A percentile compares a stretch with the other conserved stretches of the same genome.
Conservation (phyloP, 352 stramenopile genomes). For the Globisporangium yorkense region DNA sequence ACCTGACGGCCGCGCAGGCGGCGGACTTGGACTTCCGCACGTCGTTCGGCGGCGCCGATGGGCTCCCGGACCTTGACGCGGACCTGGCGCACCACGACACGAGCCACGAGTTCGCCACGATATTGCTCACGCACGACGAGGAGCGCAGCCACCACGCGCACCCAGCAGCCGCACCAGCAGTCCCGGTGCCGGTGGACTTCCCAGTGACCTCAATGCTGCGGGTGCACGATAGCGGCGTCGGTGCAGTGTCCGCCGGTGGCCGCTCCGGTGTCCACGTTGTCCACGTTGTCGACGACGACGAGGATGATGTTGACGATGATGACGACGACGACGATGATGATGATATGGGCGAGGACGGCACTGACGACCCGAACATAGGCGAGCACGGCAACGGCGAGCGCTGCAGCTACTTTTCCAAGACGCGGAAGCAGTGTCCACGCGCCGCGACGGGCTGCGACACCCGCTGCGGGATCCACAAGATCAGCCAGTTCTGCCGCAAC, state of each 20-base stretch:
- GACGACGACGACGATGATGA: conserved; percentile 12
- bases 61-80: conserved; percentile 53
- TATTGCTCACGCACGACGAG: conserved; percentile 65
- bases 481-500: conserved; percentile 81
- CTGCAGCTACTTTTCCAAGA: conserved; percentile 72
- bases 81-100: conserved; percentile 29
- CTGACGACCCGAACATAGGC: conserved; percentile 14
- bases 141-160: conserved; percentile 13
- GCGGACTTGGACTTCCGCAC: conserved; percentile 71
- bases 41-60: conserved; percentile 51
- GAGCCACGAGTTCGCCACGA: conserved; percentile 57
- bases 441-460: conserved; percentile 64
- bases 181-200: background rate
- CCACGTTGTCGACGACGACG: conserved; percentile 5
- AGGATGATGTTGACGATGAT: conserved; percentile 11
- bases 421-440: conserved; percentile 56
- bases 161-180: conserved; percentile 7
- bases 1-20: conserved; percentile 44
- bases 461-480: conserved; percentile 73
- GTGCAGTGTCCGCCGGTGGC: conserved; percentile 5
- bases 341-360: conserved; percentile 11
- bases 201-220: background rate
- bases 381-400: conserved; percentile 24
- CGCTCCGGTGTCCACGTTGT: background rate
- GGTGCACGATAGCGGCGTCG: background rate